phyloP scores from a whole-genome alignment of 352 stramenopile genomes.

The Globisporangium abappressorium region DNA sequence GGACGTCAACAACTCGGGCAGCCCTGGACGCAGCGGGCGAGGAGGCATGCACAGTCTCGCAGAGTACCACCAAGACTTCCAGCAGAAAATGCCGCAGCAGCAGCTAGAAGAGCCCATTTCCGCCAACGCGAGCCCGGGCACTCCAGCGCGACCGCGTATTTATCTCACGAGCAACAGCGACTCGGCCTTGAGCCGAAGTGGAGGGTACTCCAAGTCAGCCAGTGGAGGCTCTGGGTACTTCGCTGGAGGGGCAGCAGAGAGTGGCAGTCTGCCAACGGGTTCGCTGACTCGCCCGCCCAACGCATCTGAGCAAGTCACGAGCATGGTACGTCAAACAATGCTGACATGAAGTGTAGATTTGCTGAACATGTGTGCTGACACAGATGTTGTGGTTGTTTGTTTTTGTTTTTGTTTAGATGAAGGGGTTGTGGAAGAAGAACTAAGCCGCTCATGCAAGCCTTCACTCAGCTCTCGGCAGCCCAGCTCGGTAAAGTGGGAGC shows the following conservation, averaged over 20 bases:
- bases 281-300: constrained; percentile 31
- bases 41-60: constrained; percentile 23
- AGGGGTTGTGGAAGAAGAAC: constrained; percentile 85
- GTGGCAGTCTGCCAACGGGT: constrained; percentile 26
- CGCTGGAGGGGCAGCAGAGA: constrained; percentile 12
- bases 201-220: constrained; percentile 11
- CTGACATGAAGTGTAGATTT: neutral
- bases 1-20: constrained; percentile 39
- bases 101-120: constrained; percentile 3
- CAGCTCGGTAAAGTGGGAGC: neutral
- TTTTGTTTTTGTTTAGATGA: constrained; percentile 39
- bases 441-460: constrained; percentile 22
- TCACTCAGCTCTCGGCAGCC: neutral
- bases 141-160: constrained; percentile 1
- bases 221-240: constrained; percentile 27
- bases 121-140: neutral
- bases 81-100: constrained; percentile 18
- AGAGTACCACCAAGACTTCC: constrained; percentile 45
- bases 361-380: neutral
- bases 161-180: constrained; percentile 17
- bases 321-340: constrained; percentile 33
- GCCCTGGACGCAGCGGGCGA: constrained; percentile 30
- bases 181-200: constrained; percentile 16
- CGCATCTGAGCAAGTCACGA: constrained; percentile 43
- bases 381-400: neutral